These are phyloP conservation scores for Cyphellophora europaea DNA, from an alignment of 2,329 filamentous ascomycete species.

Conservation along the genomic window DNA sequence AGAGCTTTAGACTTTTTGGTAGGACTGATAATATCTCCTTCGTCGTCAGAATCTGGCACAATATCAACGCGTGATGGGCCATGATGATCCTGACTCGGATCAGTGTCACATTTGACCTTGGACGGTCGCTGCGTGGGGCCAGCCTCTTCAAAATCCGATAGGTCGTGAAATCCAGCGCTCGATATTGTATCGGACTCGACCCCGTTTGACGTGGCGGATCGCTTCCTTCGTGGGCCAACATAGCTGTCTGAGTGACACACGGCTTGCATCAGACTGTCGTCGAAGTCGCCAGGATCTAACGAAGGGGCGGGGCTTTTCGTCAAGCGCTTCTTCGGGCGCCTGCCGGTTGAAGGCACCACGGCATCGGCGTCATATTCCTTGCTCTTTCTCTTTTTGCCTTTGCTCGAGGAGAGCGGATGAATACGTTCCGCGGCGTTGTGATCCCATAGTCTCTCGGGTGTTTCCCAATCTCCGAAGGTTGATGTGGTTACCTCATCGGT, in stretches of 20 bases:
- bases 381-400: constrained; percentile 40
- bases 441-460: constrained; percentile 32
- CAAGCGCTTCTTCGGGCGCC: constrained; percentile 5
- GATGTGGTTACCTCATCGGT: constrained; percentile 25
- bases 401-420: constrained; percentile 25
- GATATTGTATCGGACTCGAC: not conserved
- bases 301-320: not conserved
- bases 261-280: not conserved
- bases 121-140: not conserved
- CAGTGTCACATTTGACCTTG: not conserved
- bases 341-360: constrained; percentile 6
- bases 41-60: too few species aligned
- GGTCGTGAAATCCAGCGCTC: too few species aligned
- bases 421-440: constrained; percentile 31
- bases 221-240: not conserved
- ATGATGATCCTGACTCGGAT: too few species aligned
- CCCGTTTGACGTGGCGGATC: not conserved
- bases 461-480: constrained; percentile 31
- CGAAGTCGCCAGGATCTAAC: not conserved
- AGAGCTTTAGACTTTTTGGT: not conserved
- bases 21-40: too few species aligned
- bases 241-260: not conserved
- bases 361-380: constrained; percentile 28
- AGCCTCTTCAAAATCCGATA: too few species aligned
- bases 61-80: too few species aligned